phyloP scores from a whole-genome alignment of 2,329 filamentous ascomycete species.

The Cucurbitaria berberidis region DNA sequence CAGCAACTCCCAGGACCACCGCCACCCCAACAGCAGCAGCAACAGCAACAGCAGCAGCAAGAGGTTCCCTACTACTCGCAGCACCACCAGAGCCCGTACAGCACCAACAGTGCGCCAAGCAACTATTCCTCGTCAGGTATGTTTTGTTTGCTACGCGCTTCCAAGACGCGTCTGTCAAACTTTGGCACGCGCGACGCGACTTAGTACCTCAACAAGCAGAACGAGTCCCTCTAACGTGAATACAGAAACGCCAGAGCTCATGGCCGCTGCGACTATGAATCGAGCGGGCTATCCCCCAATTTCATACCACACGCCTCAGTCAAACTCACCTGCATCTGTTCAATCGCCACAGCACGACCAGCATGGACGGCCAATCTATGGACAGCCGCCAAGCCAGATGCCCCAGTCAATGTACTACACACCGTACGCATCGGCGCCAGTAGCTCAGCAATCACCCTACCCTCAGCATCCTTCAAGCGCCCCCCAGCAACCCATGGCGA shows the following conservation, averaged over 20 bases:
- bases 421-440: constrained; percentile 53
- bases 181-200: constrained; percentile 11
- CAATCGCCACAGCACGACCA: constrained; percentile 92
- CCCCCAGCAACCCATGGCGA: constrained; percentile 62
- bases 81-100: constrained; percentile 85
- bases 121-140: constrained; percentile 78
- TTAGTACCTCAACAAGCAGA: constrained; percentile 5
- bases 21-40: constrained; percentile 66
- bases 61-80: constrained; percentile 78
- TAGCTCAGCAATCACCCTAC: constrained; percentile 64
- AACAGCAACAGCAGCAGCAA: constrained; percentile 65
- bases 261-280: constrained; percentile 72
- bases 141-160: constrained; percentile 18
- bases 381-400: constrained; percentile 77
- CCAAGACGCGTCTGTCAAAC: constrained; percentile 11
- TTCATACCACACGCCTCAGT: constrained; percentile 88
- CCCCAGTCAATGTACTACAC: constrained; percentile 83
- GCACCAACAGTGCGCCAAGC: constrained; percentile 78
- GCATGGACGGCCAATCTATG: constrained; percentile 82
- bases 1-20: constrained; percentile 67
- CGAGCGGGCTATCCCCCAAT: constrained; percentile 79
- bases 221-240: constrained; percentile 54
- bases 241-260: constrained; percentile 75
- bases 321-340: constrained; percentile 91
- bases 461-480: constrained; percentile 60